Evolutionary conservation across 495 filamentous ascomycete genomes (phyloP), one percentile per base, ranked within the genome.

Genomic region (Cudoniella acicularis): DNA sequence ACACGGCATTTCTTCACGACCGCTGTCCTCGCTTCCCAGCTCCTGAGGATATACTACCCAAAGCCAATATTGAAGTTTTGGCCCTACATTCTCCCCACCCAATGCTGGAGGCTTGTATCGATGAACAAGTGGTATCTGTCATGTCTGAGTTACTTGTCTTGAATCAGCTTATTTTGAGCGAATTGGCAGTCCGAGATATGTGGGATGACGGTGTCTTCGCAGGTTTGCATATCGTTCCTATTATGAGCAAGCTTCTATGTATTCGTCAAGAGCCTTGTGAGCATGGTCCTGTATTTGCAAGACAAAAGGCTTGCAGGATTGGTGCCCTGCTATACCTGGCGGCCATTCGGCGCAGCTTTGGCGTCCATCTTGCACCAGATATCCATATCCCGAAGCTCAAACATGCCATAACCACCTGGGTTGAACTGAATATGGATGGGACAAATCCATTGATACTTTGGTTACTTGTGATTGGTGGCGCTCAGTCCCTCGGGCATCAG

Each of bases 141-240:
- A 40, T 60, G n/a, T 23, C 24, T 20, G 42, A 49, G 13, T 21
- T 60, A 9, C 41, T 36, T 41, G n/a, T 6, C 23, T 36, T 54
- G 11, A 60, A 54, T 41, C 41, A 49, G 25, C 22, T 54, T 2
- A 36, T 60, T 1, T 21, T 30, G 11, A 9, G 17, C 3, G 22
- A 60, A 49, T 9, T 18, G 11, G 20, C 16, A 10, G 16, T 22
- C 8, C 21, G 17, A 48, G 41, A 49, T 48, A 10, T n/a, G 4
- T 60, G 57, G 57, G n/a, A 1, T 13, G 57, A 54, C 24, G 57
- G 49, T 40, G 25, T 60, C 24, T 60, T 60, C 45, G 50, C 50
- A 49, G 42, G 50, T 10, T 20, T 30, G 16, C 21, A 49, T 46
- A 25, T 60, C 43, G 24, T 60, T 4, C 57, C 57, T 27, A n/a